Base-by-base conservation (phyloP, 139 green algal species). In the Auxenochlorella protothecoides region DNA sequence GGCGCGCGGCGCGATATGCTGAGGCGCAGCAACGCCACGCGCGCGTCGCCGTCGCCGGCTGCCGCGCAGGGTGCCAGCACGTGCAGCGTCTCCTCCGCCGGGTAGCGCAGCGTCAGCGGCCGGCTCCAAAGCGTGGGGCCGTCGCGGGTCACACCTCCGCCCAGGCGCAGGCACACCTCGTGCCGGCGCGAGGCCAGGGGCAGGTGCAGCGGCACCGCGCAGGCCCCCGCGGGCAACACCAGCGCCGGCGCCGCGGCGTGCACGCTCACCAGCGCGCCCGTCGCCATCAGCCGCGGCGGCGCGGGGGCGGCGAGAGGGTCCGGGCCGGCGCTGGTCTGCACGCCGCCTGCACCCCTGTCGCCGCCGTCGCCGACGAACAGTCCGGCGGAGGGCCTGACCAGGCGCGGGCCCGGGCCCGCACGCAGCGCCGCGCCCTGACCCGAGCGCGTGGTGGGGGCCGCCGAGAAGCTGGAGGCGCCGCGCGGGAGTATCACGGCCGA, bases 11-110 rank as follows among this genome's bases (percentile, higher is more conserved):
- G 55, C 63, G 71, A 70, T 16, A 88, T 61, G 5, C 69, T 64
- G 9, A 89, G 71, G 10, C 81, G 73, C 62, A 88, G 64, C 3
- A 85, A 66, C 14, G 81, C 75, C 16, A 80, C 76, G 54, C 61
- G 72, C 14, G 57, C 65, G 5, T 54, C 65, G 5, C 64, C 63
- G 14, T 4, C 69, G 69, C 69, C 51, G 68, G 5, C 66, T 4
- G 16, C 9, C 16, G 54, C 12, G 65, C 65, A 52, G 65, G 53
- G 12, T 7, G 4, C 66, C 2, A 82, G 54, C 11, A 82, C 13
- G 12, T 76, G 73, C 66, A 67, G n/a, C 55, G 72, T 66, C 59
- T 70, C 60, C 74, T 76, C 54, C 53, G 14, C 53, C 3, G 12
- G 61, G 27, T 62, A 52, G 9, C 54, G 6, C 5, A 77, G 12